These are phyloP conservation scores for Aegilops umbellulata DNA, from an alignment of 176 grass and related monocot species.

Conservation along the genomic window DNA sequence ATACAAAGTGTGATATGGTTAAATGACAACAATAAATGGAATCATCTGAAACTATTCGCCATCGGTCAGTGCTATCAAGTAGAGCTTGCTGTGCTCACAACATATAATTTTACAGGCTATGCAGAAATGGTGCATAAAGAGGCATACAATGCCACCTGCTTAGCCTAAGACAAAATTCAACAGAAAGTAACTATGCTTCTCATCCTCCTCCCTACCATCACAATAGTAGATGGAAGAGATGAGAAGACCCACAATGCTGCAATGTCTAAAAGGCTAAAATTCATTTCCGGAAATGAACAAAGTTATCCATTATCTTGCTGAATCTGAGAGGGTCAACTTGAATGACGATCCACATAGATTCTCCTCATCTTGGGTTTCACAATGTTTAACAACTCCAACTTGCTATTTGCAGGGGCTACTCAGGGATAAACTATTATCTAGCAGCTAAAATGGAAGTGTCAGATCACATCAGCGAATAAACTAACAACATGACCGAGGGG, in stretches of 20 bases:
- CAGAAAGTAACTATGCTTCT: not conserved
- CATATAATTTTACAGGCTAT: not conserved
- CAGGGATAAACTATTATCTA: conserved; percentile 20
- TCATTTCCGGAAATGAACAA: conserved; percentile 15
- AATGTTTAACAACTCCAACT: conserved; percentile 27
- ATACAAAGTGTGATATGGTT: not conserved
- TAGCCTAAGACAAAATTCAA: not conserved
- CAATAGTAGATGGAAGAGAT: not conserved
- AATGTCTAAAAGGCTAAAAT: not conserved
- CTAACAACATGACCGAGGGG: conserved; percentile 32
- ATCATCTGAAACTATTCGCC: not conserved
- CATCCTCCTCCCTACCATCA: not conserved
- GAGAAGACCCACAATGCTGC: not conserved
- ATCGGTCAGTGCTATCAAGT: not conserved
- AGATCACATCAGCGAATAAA: conserved; percentile 46
- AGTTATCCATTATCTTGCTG: conserved; percentile 1
- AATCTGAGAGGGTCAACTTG: conserved; percentile 23
- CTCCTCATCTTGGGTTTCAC: conserved; percentile 14
- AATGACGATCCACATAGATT: conserved; percentile 25
- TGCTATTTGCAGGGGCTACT: conserved; percentile 30
- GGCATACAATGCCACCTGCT: not conserved
- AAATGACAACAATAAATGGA: not conserved
- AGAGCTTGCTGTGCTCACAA: not conserved
- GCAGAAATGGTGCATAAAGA: not conserved
- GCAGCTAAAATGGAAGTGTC: conserved; percentile 16